These are phyloP conservation scores for Rhododendron ovatum DNA, from an alignment of 148 eudicot species.

Conservation along the genomic window DNA sequence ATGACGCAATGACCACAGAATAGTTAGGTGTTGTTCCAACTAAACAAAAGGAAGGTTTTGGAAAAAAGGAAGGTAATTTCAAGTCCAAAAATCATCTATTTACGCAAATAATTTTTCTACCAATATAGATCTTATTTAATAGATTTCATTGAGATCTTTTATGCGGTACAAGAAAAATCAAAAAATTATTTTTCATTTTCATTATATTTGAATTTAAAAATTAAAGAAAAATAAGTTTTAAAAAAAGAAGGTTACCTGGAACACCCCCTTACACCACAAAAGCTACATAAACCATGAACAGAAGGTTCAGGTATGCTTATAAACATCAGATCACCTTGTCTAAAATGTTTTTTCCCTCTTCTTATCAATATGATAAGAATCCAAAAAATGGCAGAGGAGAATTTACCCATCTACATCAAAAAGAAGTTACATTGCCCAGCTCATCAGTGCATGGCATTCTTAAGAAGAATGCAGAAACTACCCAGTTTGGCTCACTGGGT, in stretches of 20 bases:
- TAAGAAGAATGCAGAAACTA: neutral
- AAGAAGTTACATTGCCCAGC: neutral
- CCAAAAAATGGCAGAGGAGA: neutral
- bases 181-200: no score
- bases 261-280: neutral
- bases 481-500: neutral
- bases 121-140: no score
- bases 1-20: neutral
- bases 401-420: neutral
- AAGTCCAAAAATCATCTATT: no score
- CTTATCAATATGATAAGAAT: constrained; percentile 1
- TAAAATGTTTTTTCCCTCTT: neutral
- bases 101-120: no score
- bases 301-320: neutral
- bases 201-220: no score
- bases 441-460: neutral
- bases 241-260: no score
- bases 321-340: neutral
- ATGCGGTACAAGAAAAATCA: no score
- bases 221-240: no score
- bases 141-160: no score
- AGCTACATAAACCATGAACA: neutral
- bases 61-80: no score
- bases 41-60: no score
- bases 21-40: no score